Evolutionary conservation across 306 rosid species (phyloP).

Genomic region (Arachis stenosperma): DNA sequence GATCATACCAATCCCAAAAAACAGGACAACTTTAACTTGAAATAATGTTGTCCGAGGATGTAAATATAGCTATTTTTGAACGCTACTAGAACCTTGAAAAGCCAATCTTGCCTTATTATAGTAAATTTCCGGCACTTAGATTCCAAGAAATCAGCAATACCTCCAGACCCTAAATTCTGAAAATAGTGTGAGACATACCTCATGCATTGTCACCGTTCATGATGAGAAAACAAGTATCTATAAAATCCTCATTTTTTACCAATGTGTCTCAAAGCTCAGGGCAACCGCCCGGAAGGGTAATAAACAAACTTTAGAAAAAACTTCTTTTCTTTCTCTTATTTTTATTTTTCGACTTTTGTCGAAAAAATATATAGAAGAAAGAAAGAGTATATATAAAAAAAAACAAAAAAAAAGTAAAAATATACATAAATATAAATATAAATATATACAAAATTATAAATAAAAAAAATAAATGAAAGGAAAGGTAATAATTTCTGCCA

Average conservation of each 20-base stretch:
- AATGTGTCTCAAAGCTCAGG: background rate
- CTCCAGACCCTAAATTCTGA: background rate
- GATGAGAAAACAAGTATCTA: background rate
- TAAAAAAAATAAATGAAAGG: slow-evolving; percentile 39
- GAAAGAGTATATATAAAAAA: too few relatives aligned
- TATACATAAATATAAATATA: too few relatives aligned
- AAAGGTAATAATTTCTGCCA: slow-evolving; percentile 47
- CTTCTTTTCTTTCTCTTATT: background rate
- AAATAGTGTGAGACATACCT: background rate
- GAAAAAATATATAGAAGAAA: too few relatives aligned
- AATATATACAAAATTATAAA: background rate
- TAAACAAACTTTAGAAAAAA: background rate
- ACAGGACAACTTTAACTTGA: background rate
- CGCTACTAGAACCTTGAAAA: background rate
- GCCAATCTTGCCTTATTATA: background rate
- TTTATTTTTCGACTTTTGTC: too few relatives aligned
- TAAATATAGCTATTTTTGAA: slow-evolving; percentile 7
- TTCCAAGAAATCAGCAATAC: background rate
- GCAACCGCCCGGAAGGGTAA: too few relatives aligned
- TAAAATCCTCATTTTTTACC: background rate
- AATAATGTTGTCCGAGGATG: background rate
- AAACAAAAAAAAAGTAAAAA: too few relatives aligned
- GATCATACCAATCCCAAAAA: background rate
- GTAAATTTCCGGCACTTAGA: background rate
- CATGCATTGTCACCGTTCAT: slow-evolving; percentile 12